Percentiles rank a stretch among this genome's conserved stretches.
phyloP scores from a whole-genome alignment of 2,329 filamentous ascomycete species.

The Epichloe coenophiala region DNA sequence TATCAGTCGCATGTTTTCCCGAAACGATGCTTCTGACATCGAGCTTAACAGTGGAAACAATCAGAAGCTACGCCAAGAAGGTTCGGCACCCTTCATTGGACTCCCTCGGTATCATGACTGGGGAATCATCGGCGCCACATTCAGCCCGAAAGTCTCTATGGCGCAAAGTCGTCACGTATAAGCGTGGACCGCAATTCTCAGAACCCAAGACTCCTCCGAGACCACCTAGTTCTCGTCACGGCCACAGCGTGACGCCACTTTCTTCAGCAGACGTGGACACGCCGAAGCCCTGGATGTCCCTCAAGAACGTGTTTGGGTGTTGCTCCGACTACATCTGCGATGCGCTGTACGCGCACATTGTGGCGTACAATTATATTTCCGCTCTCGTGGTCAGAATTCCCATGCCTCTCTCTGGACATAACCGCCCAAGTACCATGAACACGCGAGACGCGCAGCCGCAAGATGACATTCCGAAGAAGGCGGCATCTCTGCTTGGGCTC shows the following conservation, averaged over 20 bases:
- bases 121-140: slow-evolving; percentile 7
- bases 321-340: slow-evolving; percentile 44
- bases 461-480: slow-evolving; percentile 36
- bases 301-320: slow-evolving; percentile 38
- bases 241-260: slow-evolving; percentile 6
- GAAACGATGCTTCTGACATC: slow-evolving; percentile 44
- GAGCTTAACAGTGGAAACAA: slow-evolving; percentile 42
- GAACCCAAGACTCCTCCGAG: neutral
- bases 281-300: slow-evolving; percentile 26
- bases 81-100: slow-evolving; percentile 27
- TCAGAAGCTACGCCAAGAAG: slow-evolving; percentile 41
- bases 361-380: slow-evolving; percentile 45
- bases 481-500: slow-evolving; percentile 37
- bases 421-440: slow-evolving; percentile 7
- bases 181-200: slow-evolving; percentile 9
- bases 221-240: slow-evolving; percentile 1
- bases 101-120: slow-evolving; percentile 8
- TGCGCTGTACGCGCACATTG: slow-evolving; percentile 43
- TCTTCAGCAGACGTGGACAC: slow-evolving; percentile 8
- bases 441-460: slow-evolving; percentile 13
- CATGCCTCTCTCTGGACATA: slow-evolving; percentile 5
- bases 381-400: slow-evolving; percentile 16
- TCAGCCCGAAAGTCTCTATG: slow-evolving; percentile 19
- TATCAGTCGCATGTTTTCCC: slow-evolving; percentile 42
- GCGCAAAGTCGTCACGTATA: slow-evolving; percentile 22